phyloP scores from a whole-genome alignment of 257 asterid genomes.

The Lycium ferocissimum region DNA sequence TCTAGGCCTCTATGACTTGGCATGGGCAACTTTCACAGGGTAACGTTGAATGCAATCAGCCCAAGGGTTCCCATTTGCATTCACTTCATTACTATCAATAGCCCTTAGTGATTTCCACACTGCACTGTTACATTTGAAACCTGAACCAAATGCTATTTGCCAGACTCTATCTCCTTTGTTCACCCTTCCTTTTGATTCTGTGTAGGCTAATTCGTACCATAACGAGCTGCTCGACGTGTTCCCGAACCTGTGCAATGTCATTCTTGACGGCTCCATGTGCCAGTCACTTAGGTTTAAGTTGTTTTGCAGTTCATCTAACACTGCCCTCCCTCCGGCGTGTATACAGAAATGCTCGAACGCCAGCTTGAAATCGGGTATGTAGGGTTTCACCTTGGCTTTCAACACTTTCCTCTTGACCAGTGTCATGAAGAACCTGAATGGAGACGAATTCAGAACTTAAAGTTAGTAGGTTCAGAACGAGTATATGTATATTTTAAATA shows the following conservation, averaged over 20 bases:
- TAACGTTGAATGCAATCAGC: constrained; percentile 48
- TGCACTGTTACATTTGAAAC: constrained; percentile 67
- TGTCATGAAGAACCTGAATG: constrained; percentile 43
- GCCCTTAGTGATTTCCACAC: constrained; percentile 52
- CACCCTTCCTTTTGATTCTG: constrained; percentile 64
- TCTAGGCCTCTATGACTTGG: neutral
- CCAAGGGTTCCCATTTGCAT: constrained; percentile 55
- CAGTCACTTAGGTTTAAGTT: constrained; percentile 46
- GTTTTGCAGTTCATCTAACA: constrained; percentile 56
- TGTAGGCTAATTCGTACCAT: constrained; percentile 65
- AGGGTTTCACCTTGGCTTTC: constrained; percentile 43
- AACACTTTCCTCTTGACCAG: constrained; percentile 42
- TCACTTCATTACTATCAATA: constrained; percentile 33
- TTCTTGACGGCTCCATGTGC: constrained; percentile 67
- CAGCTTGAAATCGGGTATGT: constrained; percentile 55
- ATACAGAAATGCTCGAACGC: constrained; percentile 63
- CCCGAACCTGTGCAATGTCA: constrained; percentile 68
- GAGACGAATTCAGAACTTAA: neutral
- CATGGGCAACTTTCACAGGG: constrained; percentile 47
- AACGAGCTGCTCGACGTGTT: constrained; percentile 66
- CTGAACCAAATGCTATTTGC: constrained; percentile 74
- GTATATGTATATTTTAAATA: neutral
- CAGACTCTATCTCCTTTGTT: constrained; percentile 58
- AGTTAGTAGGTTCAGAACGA: neutral
- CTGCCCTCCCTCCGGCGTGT: constrained; percentile 64